Conservation (phyloP, 1,284 basidiomycete species). For the Stygiomarasmius scandens region DNA sequence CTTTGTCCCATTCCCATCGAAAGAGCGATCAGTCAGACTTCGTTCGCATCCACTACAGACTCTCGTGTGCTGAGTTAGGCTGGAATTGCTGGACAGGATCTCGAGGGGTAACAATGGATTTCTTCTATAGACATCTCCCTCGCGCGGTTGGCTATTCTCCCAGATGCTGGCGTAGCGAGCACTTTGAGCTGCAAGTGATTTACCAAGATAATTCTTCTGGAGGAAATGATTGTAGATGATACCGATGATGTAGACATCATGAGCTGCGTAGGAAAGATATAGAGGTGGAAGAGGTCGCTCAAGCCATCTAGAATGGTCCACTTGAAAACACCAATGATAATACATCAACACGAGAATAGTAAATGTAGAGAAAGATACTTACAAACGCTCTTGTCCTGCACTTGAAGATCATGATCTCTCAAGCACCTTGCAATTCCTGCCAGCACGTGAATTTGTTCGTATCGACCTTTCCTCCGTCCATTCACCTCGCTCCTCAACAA, state of each 20-base stretch:
- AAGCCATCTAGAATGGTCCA: background rate
- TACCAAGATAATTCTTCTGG: background rate
- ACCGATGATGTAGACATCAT: background rate
- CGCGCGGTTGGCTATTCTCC: background rate
- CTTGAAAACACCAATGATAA: background rate
- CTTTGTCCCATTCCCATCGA: background rate
- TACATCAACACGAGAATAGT: background rate
- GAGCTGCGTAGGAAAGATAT: background rate
- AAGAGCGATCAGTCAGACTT: background rate
- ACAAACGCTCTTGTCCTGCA: background rate
- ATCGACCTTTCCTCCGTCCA: background rate
- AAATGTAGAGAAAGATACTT: background rate
- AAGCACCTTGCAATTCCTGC: background rate
- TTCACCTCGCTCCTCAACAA: background rate
- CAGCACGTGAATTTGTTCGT: background rate
- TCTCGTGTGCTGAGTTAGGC: background rate
- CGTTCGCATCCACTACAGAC: background rate
- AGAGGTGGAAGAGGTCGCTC: background rate
- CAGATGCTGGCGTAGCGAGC: background rate
- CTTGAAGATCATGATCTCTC: background rate
- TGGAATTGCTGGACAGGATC: background rate
- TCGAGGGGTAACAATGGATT: background rate
- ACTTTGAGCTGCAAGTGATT: background rate
- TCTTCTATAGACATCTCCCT: background rate
- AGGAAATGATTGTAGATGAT: background rate